These are phyloP conservation scores for Galeopsis tetrahit DNA, from an alignment of 257 asterid genomes.

Conservation along the genomic window DNA sequence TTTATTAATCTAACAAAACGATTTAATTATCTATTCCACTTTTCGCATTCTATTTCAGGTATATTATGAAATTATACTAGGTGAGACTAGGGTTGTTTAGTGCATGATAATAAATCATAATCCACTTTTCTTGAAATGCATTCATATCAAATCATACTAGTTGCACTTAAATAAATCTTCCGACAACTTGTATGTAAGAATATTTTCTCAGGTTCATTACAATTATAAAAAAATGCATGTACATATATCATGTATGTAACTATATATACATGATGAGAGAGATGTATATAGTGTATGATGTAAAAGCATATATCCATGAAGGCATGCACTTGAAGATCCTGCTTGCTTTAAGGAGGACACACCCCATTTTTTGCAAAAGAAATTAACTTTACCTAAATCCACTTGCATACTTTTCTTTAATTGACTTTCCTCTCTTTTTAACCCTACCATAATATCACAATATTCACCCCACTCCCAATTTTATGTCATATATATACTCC, in stretches of 20 bases:
- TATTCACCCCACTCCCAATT: constrained; percentile 27
- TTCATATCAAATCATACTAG: neutral
- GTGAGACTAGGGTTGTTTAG: neutral
- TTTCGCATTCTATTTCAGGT: neutral
- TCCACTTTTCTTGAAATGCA: neutral
- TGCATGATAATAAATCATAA: constrained; percentile 1
- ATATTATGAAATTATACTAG: neutral
- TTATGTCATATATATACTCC: neutral
- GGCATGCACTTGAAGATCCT: constrained; percentile 31
- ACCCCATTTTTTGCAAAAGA: constrained; percentile 38
- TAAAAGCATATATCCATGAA: constrained; percentile 10
- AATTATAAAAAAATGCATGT: neutral
- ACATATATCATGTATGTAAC: neutral
- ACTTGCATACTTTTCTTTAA: constrained; percentile 32
- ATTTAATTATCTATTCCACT: too few species aligned
- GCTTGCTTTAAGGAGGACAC: constrained; percentile 49
- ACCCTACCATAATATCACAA: constrained; percentile 47
- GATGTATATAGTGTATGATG: neutral
- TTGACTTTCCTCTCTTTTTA: constrained; percentile 38
- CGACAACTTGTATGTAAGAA: neutral
- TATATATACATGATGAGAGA: neutral
- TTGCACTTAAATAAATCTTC: neutral
- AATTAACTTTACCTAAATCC: constrained; percentile 37
- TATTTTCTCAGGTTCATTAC: neutral
- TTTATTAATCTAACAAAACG: too few species aligned